Evolutionary conservation across 768 basidiomycete genomes (phyloP).

Genomic region (Calvatia gigantea): DNA sequence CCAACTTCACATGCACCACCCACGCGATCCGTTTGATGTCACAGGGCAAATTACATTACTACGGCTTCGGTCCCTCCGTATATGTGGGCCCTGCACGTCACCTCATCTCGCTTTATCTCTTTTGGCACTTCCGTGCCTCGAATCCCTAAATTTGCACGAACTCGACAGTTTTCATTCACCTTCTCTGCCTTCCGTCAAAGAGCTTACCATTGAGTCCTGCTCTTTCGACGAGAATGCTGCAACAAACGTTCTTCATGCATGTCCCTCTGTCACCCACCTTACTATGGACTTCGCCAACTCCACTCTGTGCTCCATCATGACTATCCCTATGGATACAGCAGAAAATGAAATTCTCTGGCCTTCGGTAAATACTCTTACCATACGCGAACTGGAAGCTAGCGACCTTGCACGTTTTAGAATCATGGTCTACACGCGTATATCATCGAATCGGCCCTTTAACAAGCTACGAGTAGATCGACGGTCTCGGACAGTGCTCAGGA

Average conservation of each 20-base stretch:
- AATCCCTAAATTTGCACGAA: slow-evolving; percentile 31
- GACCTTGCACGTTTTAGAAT: slow-evolving; percentile 30
- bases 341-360: slow-evolving; percentile 29
- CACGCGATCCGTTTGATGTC: slow-evolving; percentile 27
- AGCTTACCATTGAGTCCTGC: slow-evolving; percentile 32
- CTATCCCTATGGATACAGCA: not conserved
- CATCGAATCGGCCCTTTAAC: not conserved
- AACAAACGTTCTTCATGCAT: slow-evolving; percentile 27
- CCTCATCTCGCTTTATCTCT: slow-evolving; percentile 32
- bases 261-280: slow-evolving; percentile 31
- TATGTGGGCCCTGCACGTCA: slow-evolving; percentile 32
- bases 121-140: slow-evolving; percentile 32
- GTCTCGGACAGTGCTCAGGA: slow-evolving; percentile 30
- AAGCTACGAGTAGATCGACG: slow-evolving; percentile 33
- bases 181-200: slow-evolving; percentile 28
- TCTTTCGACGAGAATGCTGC: slow-evolving; percentile 29
- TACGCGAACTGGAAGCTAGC: slow-evolving; percentile 27
- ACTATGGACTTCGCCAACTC: slow-evolving; percentile 31
- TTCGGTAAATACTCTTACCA: slow-evolving; percentile 26
- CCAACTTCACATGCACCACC: slow-evolving; percentile 32
- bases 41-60: slow-evolving; percentile 28
- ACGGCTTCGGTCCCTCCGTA: slow-evolving; percentile 35
- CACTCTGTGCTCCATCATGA: slow-evolving; percentile 25
- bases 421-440: slow-evolving; percentile 24
- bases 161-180: slow-evolving; percentile 31